Evolutionary conservation across 305 asterid genomes (phyloP).

Genomic region (Solanum hybrid): DNA sequence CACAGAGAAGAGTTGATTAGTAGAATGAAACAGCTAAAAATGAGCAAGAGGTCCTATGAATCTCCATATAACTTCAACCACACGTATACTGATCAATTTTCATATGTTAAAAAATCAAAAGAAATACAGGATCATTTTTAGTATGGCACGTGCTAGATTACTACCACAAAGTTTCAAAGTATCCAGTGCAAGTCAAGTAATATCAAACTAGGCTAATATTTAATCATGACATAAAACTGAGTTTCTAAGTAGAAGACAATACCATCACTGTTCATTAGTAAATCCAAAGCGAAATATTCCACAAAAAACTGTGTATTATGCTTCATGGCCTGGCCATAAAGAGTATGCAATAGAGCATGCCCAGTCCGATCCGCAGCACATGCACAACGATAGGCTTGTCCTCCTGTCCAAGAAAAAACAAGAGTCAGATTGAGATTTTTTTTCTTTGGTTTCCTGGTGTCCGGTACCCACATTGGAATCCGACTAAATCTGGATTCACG

Average conservation of each 20-base stretch:
- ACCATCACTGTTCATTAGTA: constrained; percentile 87
- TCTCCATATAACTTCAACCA: not conserved
- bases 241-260: constrained; percentile 3
- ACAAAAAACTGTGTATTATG: constrained; percentile 98
- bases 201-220: not conserved
- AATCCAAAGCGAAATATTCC: constrained; percentile 94
- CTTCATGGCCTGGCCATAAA: constrained; percentile 99
- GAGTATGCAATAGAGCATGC: constrained; percentile 94
- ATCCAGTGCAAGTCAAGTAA: not conserved
- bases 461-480: not conserved
- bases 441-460: not conserved
- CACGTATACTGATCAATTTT: not conserved
- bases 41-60: not conserved
- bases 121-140: not conserved
- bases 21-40: not conserved
- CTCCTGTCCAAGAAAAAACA: constrained; percentile 42
- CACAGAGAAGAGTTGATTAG: not conserved
- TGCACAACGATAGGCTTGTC: constrained; percentile 99
- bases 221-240: not conserved
- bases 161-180: not conserved
- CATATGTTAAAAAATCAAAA: not conserved
- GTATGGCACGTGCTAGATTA: not conserved
- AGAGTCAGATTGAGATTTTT: not conserved
- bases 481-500: not conserved
- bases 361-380: constrained; percentile 99